phyloP scores from a whole-genome alignment of 169 alveolate genomes.

The Plasmodium ovale region DNA sequence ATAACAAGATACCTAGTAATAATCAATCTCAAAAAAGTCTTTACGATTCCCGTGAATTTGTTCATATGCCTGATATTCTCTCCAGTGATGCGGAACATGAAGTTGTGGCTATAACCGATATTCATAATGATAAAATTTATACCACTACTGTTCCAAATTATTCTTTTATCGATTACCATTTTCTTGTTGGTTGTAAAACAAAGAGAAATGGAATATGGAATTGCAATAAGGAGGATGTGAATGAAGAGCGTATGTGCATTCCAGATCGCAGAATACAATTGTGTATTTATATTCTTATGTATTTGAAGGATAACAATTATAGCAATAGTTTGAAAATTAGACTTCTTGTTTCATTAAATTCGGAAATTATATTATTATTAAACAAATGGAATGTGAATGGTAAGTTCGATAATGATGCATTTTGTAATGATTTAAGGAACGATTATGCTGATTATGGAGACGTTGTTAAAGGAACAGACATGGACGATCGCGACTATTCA shows the following conservation, averaged over 20 bases:
- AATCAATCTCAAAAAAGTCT: not conserved
- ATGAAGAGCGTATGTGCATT: not conserved
- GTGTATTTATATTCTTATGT: not conserved
- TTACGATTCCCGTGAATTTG: not conserved
- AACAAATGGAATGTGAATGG: not conserved
- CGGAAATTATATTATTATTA: not conserved
- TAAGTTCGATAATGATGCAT: not conserved
- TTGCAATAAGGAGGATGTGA: not conserved
- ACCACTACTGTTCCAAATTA: not conserved
- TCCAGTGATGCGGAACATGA: not conserved
- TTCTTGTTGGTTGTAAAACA: not conserved
- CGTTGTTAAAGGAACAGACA: not conserved
- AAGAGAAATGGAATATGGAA: not conserved
- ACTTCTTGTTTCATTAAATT: not conserved
- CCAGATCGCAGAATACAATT: not conserved
- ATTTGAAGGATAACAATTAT: not conserved
- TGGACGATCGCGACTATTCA: not conserved
- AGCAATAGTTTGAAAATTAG: not conserved
- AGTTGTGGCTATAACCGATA: not conserved
- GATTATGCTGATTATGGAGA: constrained; percentile 6
- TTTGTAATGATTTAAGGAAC: not conserved
- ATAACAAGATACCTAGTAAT: not conserved
- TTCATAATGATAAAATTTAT: not conserved
- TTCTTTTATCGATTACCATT: not conserved
- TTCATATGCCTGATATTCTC: not conserved